phyloP scores from a whole-genome alignment of 202 grass and related monocot genomes.

The Carex arenaria region DNA sequence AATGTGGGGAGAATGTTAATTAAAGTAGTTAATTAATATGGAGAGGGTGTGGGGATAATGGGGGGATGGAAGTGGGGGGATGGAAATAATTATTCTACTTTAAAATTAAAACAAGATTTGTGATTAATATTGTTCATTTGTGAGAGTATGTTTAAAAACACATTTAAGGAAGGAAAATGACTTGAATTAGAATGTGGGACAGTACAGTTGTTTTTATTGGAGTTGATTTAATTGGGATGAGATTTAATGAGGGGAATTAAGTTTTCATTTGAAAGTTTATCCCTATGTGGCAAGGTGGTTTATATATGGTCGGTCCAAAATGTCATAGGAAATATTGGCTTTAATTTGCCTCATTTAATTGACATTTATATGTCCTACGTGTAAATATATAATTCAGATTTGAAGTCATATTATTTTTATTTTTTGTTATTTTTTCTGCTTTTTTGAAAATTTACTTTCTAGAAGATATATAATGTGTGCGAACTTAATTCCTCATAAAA shows the following conservation, averaged over 20 bases:
- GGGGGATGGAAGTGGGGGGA: too few relatives aligned
- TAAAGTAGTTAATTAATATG: too few relatives aligned
- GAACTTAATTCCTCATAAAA: not conserved
- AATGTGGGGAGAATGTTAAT: too few relatives aligned
- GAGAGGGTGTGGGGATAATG: too few relatives aligned
- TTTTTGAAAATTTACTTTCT: not conserved
- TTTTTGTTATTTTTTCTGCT: not conserved
- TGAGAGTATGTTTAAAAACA: too few relatives aligned
- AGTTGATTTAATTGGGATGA: not conserved
- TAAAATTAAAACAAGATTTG: too few relatives aligned
- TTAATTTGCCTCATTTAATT: not conserved
- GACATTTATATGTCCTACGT: not conserved
- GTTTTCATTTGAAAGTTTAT: constrained; percentile 2
- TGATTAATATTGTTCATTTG: too few relatives aligned
- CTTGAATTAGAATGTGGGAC: not conserved
- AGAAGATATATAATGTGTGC: not conserved
- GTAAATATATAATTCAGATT: not conserved
- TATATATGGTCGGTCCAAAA: constrained; percentile 13
- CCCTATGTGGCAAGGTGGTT: constrained; percentile 9
- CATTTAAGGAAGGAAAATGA: too few relatives aligned
- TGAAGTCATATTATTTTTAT: not conserved
- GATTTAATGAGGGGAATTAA: constrained; percentile 5
- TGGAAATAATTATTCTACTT: too few relatives aligned
- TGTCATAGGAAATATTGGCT: constrained; percentile 1
- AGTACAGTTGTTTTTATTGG: not conserved